These are phyloP conservation scores for Didymella sp. DNA, from an alignment of 2,329 filamentous ascomycete species.

Conservation along the genomic window DNA sequence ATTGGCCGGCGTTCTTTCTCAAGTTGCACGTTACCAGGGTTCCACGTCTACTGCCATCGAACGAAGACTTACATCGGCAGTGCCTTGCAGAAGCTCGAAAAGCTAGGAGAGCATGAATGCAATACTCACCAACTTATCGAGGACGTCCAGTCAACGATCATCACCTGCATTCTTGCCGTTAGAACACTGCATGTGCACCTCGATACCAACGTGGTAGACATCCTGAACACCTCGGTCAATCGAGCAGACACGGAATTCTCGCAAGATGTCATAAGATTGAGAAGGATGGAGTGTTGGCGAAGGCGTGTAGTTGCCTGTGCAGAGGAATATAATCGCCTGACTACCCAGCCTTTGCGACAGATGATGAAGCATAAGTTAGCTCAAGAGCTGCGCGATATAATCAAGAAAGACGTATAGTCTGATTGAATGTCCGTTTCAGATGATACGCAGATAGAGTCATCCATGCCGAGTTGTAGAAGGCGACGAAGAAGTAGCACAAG, in stretches of 20 bases:
- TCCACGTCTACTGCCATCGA: too few relatives aligned
- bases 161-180: background rate
- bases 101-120: background rate
- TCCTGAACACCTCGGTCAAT: background rate
- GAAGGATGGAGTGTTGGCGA: background rate
- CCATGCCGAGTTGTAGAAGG: too few relatives aligned
- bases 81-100: background rate
- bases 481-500: background rate
- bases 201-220: background rate
- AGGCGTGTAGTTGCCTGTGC: background rate
- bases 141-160: background rate
- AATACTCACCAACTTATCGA: background rate
- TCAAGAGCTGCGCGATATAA: background rate
- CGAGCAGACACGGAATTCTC: too few relatives aligned
- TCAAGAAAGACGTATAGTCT: background rate
- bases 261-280: background rate
- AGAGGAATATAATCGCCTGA: background rate
- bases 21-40: too few relatives aligned
- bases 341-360: background rate
- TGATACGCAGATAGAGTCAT: too few relatives aligned
- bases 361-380: background rate
- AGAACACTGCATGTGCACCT: background rate
- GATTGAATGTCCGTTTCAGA: too few relatives aligned
- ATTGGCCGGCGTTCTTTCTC: too few relatives aligned
- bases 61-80: background rate